A percentile compares a stretch with the other conserved stretches of the same genome.
These are phyloP conservation scores for Candolleomyces aberdarensis DNA, from an alignment of 768 basidiomycete species.

Conservation along the genomic window DNA sequence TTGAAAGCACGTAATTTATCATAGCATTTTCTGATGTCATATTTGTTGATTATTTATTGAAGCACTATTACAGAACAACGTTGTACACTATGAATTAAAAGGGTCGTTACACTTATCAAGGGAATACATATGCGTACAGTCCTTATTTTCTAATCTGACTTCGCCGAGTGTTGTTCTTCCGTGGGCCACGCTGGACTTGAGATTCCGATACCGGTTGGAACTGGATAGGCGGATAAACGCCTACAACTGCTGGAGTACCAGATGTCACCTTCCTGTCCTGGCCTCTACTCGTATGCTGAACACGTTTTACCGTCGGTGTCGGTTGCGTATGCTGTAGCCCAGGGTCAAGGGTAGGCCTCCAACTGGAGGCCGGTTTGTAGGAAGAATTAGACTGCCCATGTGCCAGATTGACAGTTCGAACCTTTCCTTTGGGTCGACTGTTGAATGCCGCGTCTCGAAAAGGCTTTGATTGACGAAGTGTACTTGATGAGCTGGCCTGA, in stretches of 20 bases:
- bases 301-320: neutral
- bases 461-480: neutral
- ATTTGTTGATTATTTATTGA: neutral
- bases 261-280: neutral
- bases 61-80: neutral
- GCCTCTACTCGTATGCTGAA: neutral
- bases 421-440: too few relatives aligned
- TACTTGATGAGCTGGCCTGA: neutral
- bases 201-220: neutral
- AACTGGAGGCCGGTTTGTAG: too few relatives aligned
- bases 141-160: too few relatives aligned
- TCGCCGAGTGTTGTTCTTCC: neutral
- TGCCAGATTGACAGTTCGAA: too few relatives aligned
- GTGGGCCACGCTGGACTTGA: too few relatives aligned
- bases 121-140: neutral
- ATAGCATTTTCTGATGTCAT: constrained; percentile 4
- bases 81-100: neutral
- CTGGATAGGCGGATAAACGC: neutral
- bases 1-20: constrained; percentile 6
- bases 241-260: neutral
- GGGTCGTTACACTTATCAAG: neutral
- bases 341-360: too few relatives aligned
- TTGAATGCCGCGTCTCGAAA: too few relatives aligned
- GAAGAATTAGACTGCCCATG: too few relatives aligned
- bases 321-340: too few relatives aligned